Evolutionary conservation across 352 stramenopile species (phyloP).

Genomic region (Phytopythium ostracodes): DNA sequence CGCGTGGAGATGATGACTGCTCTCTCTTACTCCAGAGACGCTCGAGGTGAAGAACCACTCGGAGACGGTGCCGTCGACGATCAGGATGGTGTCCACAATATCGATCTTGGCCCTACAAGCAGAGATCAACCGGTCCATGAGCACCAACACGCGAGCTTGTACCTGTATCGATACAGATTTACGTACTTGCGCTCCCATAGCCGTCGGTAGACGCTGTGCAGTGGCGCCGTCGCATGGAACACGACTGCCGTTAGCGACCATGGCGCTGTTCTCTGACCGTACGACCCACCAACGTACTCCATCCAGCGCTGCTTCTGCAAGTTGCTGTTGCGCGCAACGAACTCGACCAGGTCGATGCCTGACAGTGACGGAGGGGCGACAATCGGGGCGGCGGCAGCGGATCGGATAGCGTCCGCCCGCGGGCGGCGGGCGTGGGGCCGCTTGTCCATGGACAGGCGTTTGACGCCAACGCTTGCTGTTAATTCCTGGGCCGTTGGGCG

Average conservation of each 20-base stretch:
- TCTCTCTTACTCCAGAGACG: slow-evolving; percentile 35
- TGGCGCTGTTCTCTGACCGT: no score
- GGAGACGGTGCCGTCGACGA: slow-evolving; percentile 29
- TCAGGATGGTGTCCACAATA: slow-evolving; percentile 51
- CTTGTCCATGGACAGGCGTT: neutral
- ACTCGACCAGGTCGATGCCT: slow-evolving; percentile 49
- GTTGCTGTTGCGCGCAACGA: slow-evolving; percentile 35
- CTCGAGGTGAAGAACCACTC: slow-evolving; percentile 68
- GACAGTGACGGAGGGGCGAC: slow-evolving; percentile 10
- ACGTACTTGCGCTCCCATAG: slow-evolving; percentile 59
- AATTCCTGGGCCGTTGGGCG: neutral
- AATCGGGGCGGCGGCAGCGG: neutral
- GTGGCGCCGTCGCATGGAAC: neutral
- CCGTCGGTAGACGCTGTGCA: slow-evolving; percentile 39
- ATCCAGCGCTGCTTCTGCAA: slow-evolving; percentile 54
- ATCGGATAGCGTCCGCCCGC: neutral
- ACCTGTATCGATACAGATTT: no score
- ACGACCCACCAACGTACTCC: slow-evolving; percentile 25
- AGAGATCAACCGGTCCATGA: slow-evolving; percentile 1
- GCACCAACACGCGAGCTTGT: no score
- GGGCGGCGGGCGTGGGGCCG: neutral
- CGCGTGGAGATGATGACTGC: no score
- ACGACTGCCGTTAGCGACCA: no score
- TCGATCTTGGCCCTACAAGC: slow-evolving; percentile 42
- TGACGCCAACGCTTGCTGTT: neutral